Base-by-base conservation (phyloP, 352 stramenopile genomes). In the Globisporangium acanthophoron region DNA sequence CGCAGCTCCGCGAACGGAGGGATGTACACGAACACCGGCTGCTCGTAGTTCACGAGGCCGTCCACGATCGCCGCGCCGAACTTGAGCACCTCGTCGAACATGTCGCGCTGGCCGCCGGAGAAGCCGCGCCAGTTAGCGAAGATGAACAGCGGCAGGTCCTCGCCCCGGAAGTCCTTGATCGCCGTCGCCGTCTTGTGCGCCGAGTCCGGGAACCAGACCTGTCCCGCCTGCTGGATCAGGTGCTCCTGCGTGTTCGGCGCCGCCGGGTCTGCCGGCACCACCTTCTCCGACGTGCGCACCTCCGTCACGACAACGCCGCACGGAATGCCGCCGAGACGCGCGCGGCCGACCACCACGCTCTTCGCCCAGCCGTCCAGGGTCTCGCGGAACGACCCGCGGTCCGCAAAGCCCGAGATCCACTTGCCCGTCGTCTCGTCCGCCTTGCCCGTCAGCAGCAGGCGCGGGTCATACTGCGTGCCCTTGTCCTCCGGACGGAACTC, bases 81-180 rank as follows among this genome's bases (percentile, higher is more conserved):
- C 79, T 99, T 99, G 65, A 99, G 91, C 61, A 99, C 96, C 75
- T 99, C 97, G 70, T 99, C 96, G 76, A 99, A 99, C 97, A 99
- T 99, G 69, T 99, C 98, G 58, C 97, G 85, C 76, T 99, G 97
- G 20, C 98, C 97, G 53, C 97, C 98, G 33, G 94, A 99, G 79
- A 99, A 99, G 49, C 98, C 98, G 69, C 98, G 88, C 98, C 98
- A 99, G 85, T 99, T 99, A 44, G 97, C 97, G 59, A 99, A 97
- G 57, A 99, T 98, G 61, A 99, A 99, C 20, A 99, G 77, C 58
- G 98, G 98, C 47, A 99, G 78, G 65, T 99, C 97, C 71, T 99
- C 98, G 27, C 93, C 94, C 65, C 98, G 87, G 75, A 99, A 99
- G 85, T 99, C 98, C 61, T 94, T 92, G 77, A 99, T 99, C 31